Conservation (phyloP, 116 monocot genomes). For the Zostera marina region DNA sequence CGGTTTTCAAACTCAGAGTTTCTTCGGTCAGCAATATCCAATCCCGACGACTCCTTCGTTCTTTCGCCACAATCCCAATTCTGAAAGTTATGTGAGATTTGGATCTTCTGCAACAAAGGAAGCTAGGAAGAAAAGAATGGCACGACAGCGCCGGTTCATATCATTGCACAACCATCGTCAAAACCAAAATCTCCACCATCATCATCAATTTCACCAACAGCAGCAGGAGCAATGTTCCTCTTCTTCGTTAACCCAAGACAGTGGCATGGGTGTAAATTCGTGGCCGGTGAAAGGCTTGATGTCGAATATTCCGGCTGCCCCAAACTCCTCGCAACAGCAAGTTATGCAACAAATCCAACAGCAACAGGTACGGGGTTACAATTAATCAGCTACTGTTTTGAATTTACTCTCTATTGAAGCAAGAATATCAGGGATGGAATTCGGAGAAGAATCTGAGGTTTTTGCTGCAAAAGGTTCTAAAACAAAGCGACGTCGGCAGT, state of each 20-base stretch:
- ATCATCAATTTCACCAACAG: conserved; percentile 4
- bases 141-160: conserved; percentile 48
- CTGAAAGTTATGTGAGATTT: conserved; percentile 6
- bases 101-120: conserved; percentile 49
- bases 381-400: too few relatives aligned
- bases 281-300: not conserved
- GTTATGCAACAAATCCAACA: not conserved
- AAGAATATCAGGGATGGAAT: conserved; percentile 37
- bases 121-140: conserved; percentile 90
- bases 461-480: conserved; percentile 84
- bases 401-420: too few relatives aligned
- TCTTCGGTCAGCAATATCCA: not conserved
- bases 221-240: not conserved
- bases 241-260: not conserved
- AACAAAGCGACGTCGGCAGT: conserved; percentile 93
- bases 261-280: not conserved
- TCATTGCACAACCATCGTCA: conserved; percentile 37
- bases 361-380: too few relatives aligned
- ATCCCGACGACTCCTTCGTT: not conserved
- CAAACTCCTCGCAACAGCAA: not conserved
- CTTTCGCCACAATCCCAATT: conserved; percentile 6
- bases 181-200: conserved; percentile 12
- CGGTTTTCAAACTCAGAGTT: not conserved
- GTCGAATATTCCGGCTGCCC: not conserved
- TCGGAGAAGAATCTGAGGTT: conserved; percentile 77